Evolutionary conservation across 169 alveolate genomes (phyloP), one percentile per base, ranked within the genome.

Genomic region (Miamiensis avidus): DNA sequence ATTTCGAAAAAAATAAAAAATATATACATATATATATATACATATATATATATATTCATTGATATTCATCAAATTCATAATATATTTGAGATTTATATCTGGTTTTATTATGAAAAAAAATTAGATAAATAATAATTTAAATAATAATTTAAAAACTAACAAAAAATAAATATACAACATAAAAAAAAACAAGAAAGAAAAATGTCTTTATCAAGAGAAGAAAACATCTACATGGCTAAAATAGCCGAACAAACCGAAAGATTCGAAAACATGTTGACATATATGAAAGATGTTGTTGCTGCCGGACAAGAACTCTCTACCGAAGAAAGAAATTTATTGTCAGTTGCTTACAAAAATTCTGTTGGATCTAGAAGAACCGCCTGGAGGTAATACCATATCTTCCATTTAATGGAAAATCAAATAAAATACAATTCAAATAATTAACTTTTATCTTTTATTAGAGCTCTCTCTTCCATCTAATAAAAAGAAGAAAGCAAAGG

Each of bases 211-310:
- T 29, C 78, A 64, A 88, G 87, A 84, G 97, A 92, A 74, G 96
- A 95, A 89, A 86, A 89, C 76, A 87, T 95, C 75, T 93, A 89
- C 85, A 77, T 95, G 73, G 99, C 99, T 82, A 98, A 98, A 95
- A 97, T 99, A 82, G 99, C 99, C 27, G 99, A 99, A 95, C 99
- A 99, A 95, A 99, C 99, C 64, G 99, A 99, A 94, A 98, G 99
- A 93, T 99, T 98, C 93, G 99, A 99, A 88, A 99, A 99, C 91
- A 98, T 95, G 99, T 97, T 96, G 69, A 89, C 84, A 64, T 93
- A 93, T 89, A 92, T 97, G 92, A 92, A 93, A 83, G 93, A 89
- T 65, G 93, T 95, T 65, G 95, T 95, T 33, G 86, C 82, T 65
- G 86, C 91, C 34, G 90, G 96, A 92, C 89, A 82, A 77, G 99